These are phyloP conservation scores for Nelumbo lutea DNA, from an alignment of 164 flowering plant species.

Conservation along the genomic window DNA sequence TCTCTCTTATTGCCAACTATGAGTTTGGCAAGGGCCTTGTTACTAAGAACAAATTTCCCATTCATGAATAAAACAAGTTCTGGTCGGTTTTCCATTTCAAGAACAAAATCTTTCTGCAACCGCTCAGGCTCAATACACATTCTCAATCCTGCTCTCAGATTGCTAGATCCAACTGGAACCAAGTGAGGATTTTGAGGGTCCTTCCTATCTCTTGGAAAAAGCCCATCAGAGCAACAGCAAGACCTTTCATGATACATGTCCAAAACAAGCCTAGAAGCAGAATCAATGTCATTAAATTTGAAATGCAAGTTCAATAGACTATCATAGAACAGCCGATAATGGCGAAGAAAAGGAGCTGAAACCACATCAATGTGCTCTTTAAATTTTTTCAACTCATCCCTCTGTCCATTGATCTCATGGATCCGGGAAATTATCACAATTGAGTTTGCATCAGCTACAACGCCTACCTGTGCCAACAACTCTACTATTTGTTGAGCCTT, in stretches of 20 bases:
- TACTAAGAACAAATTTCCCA: conserved; percentile 50
- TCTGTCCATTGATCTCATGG: conserved; percentile 66
- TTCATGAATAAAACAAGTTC: conserved; percentile 33
- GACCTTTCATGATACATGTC: conserved; percentile 29
- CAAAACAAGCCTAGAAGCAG: conserved; percentile 53
- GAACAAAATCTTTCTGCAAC: conserved; percentile 40
- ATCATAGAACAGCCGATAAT: conserved; percentile 62
- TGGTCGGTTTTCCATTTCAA: conserved; percentile 25
- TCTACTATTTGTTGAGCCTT: conserved; percentile 67
- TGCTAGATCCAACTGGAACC: conserved; percentile 57
- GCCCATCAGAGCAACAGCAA: conserved; percentile 8
- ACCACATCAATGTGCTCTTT: conserved; percentile 42
- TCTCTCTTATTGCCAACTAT: conserved; percentile 36
- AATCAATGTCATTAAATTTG: conserved; percentile 62
- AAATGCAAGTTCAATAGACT: conserved; percentile 70
- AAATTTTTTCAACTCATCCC: conserved; percentile 66
- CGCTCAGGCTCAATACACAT: conserved; percentile 46
- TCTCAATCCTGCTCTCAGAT: conserved; percentile 45
- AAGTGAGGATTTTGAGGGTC: conserved; percentile 25
- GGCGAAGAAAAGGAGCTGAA: conserved; percentile 28
- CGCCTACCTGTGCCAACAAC: conserved; percentile 53
- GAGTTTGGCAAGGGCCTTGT: conserved; percentile 59
- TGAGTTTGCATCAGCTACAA: conserved; percentile 63
- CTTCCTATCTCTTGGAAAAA: conserved; percentile 6
- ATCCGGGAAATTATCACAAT: conserved; percentile 46